Evolutionary conservation across 192 early-diverging fungal species (phyloP), one percentile per base, ranked within the genome.

Genomic region (Backusella tarrabulga): DNA sequence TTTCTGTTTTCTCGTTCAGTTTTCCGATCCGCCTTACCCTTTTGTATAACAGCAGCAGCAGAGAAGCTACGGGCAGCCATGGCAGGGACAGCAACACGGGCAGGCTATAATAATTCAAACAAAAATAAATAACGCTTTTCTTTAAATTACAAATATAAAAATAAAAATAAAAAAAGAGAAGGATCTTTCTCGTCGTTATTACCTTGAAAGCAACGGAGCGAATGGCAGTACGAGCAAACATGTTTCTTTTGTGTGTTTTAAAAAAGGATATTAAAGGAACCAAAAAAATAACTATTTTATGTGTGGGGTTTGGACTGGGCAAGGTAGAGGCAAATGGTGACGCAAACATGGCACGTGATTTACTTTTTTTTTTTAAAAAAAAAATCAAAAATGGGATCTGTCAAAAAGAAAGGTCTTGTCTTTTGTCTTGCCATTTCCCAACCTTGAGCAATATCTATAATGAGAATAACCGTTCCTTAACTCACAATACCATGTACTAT

Each of bases 61-160:
- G 83, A 75, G 79, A 88, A 85, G 78, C 76, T 83, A 73, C 87
- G 87, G 63, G 82, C 80, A 75, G 87, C 87, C 87, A 88, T 88
- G 79, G 77, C 75, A 41, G 83, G 83, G 70, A 83, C 76, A 42
- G 85, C 79, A 67, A 80, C 84, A 78, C 86, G 86, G 72, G 79
- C 80, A 73, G 80, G 40, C 71, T 71, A 32, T 32, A 50, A 15
- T 0, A 15, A 32, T 21, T 17, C 35, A 71, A 46, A 34, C 21
- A 29, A 70, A 42, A 12, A 23, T 42, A 21, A 41, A 21, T 21
- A 71, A 23, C 21, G 2, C 17, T 54, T 54, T 54, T 54, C 6
- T 54, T 56, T 56, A 21, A n/a, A 21, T 4, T 41, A 36, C 9
- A 70, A 41, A 41, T 15, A 40, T 17, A 67, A 68, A 67, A 15